Evolutionary conservation across 2,329 filamentous ascomycete genomes (phyloP), one percentile per base, ranked within the genome.

Genomic region (Colletotrichum spaethianum): DNA sequence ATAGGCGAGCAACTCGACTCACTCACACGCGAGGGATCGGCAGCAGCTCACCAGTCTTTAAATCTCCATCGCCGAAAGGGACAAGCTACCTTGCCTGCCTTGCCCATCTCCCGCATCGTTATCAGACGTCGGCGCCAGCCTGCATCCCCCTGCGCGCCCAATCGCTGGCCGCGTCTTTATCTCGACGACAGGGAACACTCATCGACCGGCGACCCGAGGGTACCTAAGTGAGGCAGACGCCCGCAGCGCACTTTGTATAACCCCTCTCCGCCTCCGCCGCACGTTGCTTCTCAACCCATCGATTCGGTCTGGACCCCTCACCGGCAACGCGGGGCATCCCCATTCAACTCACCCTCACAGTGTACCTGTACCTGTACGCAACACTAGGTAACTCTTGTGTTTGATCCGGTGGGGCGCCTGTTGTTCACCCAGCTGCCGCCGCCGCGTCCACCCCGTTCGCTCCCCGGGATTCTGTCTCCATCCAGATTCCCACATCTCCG

Each of bases 401-500:
- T 40, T 36, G 16, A 52, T 52, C 65, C 46, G 59, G 64, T 69
- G 64, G 69, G 65, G 65, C 52, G 5, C 7, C 44, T 52, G 59
- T 53, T 52, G 48, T 53, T 20, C 18, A 12, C 36, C 46, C 42
- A 62, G 38, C 33, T 52, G 33, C 63, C 55, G 31, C 67, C 62
- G 63, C 46, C 53, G 36, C 55, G 31, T 55, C 46, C 61, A 40
- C 65, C 31, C 64, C 55, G 55, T 56, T 23, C 33, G 53, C 60
- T 52, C 55, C 66, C 48, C 5, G 59, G 55, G 26, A 57, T 56
- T 11, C 38, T 42, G 44, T 50, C 60, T 53, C 65, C 60, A 61
- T 69, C 33, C 65, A 36, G 31, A 70, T 61, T 72, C 60, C 59
- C 65, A 70, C 70, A 69, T 50, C 65, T 69, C 53, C 65, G 69